A percentile compares a stretch with the other conserved stretches of the same genome.
Evolutionary conservation across 176 grass and related monocot species (phyloP).

Genomic region (Juncus effusus): DNA sequence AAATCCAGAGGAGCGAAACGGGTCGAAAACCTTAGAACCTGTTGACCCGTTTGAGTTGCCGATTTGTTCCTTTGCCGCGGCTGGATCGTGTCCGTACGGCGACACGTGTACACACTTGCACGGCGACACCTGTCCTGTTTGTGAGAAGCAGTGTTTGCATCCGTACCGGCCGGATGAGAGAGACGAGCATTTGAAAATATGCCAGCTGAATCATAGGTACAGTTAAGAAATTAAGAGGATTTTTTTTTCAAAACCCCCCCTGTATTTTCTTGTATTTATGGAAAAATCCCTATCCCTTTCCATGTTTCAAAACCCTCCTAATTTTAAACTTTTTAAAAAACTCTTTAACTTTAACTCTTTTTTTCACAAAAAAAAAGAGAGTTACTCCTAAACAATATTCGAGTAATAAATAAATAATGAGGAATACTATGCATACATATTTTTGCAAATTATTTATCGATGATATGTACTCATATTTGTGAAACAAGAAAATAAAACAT

Average conservation of each 20-base stretch:
- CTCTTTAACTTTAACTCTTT: too few species aligned
- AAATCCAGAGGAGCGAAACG: not conserved
- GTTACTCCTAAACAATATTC: too few species aligned
- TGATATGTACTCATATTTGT: too few species aligned
- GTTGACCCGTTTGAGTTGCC: constrained; percentile 41
- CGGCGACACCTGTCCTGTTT: constrained; percentile 55
- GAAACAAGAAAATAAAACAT: too few species aligned
- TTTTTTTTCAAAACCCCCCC: not conserved
- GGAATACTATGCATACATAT: too few species aligned
- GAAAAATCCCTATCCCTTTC: too few species aligned
- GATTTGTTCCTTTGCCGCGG: constrained; percentile 74
- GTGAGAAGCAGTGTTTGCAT: constrained; percentile 61
- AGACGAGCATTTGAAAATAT: constrained; percentile 53
- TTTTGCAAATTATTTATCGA: too few species aligned
- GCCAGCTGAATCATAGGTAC: constrained; percentile 61
- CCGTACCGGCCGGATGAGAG: constrained; percentile 50
- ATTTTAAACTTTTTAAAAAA: too few species aligned
- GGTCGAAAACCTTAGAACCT: not conserved
- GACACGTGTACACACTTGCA: constrained; percentile 61
- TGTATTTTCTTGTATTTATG: not conserved
- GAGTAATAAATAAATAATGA: too few species aligned
- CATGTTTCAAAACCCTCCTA: too few species aligned
- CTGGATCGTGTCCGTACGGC: constrained; percentile 67
- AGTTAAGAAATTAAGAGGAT: not conserved
- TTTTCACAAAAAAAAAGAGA: too few species aligned